These are phyloP conservation scores for Phycomyces blakesleeanus DNA, from an alignment of 192 early-diverging fungal genomes.

Conservation along the genomic window DNA sequence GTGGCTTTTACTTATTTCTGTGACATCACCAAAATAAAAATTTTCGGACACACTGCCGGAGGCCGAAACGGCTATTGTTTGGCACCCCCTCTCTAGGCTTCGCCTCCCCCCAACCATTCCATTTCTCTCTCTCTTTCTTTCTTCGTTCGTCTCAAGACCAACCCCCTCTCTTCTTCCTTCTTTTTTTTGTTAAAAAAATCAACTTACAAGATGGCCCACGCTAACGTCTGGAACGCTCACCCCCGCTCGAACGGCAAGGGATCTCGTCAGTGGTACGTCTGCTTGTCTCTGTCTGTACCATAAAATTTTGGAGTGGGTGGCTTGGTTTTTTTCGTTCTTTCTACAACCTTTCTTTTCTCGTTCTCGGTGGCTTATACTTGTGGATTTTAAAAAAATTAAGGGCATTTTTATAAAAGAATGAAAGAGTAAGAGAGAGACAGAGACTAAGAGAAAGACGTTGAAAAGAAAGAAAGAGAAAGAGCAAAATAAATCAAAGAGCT, in stretches of 20 bases:
- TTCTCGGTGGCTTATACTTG: slow-evolving; percentile 10
- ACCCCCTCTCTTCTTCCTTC: too few species aligned
- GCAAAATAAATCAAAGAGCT: not conserved
- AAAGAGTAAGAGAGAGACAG: too few species aligned
- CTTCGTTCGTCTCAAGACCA: not conserved
- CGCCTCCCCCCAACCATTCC: slow-evolving; percentile 4
- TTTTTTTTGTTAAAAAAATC: too few species aligned
- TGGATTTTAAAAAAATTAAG: not conserved
- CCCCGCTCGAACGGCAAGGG: slow-evolving; percentile 97
- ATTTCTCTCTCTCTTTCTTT: slow-evolving; percentile 9
- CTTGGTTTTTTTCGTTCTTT: not conserved
- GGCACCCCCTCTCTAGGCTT: slow-evolving; percentile 11
- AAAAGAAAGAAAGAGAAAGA: too few species aligned
- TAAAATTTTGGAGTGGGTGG: not conserved
- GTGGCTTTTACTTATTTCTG: too few species aligned
- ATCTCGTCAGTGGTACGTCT: slow-evolving; percentile 88
- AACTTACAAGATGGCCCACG: slow-evolving; percentile 89
- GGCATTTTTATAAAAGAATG: too few species aligned
- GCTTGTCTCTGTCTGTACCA: not conserved
- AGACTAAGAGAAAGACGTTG: too few species aligned
- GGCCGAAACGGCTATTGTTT: too few species aligned
- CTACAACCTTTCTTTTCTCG: not conserved
- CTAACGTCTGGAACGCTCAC: slow-evolving; percentile 95
- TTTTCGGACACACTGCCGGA: too few species aligned
- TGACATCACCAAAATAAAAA: too few species aligned